These are phyloP conservation scores for Westerdykella aurantiaca DNA, from an alignment of 2,329 filamentous ascomycete genomes.

Conservation along the genomic window DNA sequence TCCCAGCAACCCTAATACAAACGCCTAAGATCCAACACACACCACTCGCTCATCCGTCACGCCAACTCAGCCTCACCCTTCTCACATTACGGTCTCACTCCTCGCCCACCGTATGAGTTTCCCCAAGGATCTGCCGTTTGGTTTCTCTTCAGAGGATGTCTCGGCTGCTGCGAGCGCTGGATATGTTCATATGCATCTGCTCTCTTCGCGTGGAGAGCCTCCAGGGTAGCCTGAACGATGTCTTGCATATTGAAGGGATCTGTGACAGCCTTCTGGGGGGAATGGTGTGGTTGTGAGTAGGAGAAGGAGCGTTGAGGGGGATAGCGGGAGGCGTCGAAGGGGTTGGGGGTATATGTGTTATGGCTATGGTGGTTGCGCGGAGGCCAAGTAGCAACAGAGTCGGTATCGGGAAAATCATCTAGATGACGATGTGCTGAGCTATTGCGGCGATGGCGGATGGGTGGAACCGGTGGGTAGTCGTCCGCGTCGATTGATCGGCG, in stretches of 20 bases:
- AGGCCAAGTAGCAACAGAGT: neutral
- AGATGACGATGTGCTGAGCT: constrained; percentile 2
- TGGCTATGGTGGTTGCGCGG: neutral
- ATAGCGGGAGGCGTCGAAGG: constrained; percentile 5
- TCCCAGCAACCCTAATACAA: no score
- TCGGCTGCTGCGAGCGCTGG: neutral
- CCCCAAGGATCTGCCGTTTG: no score
- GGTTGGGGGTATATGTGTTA: constrained; percentile 5
- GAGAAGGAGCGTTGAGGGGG: constrained; percentile 10
- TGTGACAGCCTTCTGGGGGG: constrained; percentile 50
- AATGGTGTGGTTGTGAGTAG: constrained; percentile 45
- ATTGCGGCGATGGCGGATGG: constrained; percentile 8
- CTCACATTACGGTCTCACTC: no score
- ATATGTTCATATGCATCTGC: neutral
- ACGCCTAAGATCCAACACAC: no score
- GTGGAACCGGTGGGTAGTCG: constrained; percentile 1
- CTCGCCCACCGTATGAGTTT: no score
- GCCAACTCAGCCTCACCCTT: no score
- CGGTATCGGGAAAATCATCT: neutral
- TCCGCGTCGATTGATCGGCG: neutral
- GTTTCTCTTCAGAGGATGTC: no score
- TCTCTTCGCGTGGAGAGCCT: constrained; percentile 35
- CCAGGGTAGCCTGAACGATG: constrained; percentile 44
- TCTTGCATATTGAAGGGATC: constrained; percentile 51
- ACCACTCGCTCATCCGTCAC: no score